A percentile compares a stretch with the other conserved stretches of the same genome.
Evolutionary conservation across 306 rosid genomes (phyloP).

Genomic region (Spatholobus suberectus): DNA sequence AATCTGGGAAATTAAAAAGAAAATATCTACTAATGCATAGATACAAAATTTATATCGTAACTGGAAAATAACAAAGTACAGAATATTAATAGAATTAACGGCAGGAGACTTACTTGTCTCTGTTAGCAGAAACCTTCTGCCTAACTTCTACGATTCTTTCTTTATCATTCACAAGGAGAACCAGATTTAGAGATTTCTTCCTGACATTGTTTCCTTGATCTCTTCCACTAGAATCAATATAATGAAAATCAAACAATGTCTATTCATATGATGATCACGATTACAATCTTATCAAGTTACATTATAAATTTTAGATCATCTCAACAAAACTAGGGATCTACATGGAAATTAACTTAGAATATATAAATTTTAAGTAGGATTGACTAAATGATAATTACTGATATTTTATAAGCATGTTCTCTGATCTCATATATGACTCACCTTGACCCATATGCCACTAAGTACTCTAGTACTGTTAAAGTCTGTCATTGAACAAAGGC

Average conservation of each 20-base stretch:
- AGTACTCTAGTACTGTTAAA: slow-evolving; percentile 91
- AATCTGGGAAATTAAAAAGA: slow-evolving; percentile 11
- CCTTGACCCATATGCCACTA: slow-evolving; percentile 95
- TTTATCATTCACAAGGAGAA: slow-evolving; percentile 86
- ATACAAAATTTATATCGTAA: not conserved
- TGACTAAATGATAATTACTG: slow-evolving; percentile 58
- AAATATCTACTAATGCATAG: not conserved
- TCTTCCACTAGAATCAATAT: slow-evolving; percentile 90
- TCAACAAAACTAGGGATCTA: not conserved
- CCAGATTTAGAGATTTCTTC: slow-evolving; percentile 87
- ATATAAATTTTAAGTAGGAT: slow-evolving; percentile 31
- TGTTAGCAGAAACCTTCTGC: slow-evolving; percentile 87
- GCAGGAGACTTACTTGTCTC: slow-evolving; percentile 77
- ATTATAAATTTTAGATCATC: slow-evolving; percentile 15
- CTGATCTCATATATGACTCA: slow-evolving; percentile 92
- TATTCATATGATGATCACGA: slow-evolving; percentile 52
- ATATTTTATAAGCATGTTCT: slow-evolving; percentile 97
- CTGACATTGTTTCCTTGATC: slow-evolving; percentile 96
- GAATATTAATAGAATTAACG: slow-evolving; percentile 6
- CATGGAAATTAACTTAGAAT: slow-evolving; percentile 27
- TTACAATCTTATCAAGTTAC: slow-evolving; percentile 41
- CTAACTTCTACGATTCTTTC: slow-evolving; percentile 85
- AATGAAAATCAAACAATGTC: slow-evolving; percentile 85
- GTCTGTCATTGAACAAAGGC: slow-evolving; percentile 57
- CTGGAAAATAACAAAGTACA: not conserved